Evolutionary conservation across 495 filamentous ascomycete species (phyloP), one percentile per base, ranked within the genome.

Genomic region (Massariosphaeria phaeospora): DNA sequence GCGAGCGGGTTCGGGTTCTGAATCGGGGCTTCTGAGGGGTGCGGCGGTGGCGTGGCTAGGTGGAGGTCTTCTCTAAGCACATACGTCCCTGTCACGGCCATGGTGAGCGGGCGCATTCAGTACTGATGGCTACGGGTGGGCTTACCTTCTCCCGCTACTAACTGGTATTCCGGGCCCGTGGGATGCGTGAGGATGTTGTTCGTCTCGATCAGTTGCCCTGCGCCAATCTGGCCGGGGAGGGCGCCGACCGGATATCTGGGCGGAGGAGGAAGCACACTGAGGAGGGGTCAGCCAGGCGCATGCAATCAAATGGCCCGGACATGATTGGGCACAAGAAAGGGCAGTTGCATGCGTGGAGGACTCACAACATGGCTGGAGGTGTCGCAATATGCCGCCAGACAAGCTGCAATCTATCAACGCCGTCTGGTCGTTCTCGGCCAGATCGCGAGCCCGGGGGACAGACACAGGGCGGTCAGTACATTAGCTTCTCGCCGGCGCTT

Each of bases 61-160:
- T 88, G 86, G 27, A 98, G 75, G 66, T 94, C 86, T 68, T 97
- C 91, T 68, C 84, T 82, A 17, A 97, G 79, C 34, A 83, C 76
- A 64, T 98, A 98, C 41, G 87, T 89, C 60, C 91, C 89, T 94
- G 62, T 57, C 46, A 56, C 71, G 50, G 67, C 45, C 29, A 31
- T 24, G 13, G 34, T 53, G 30, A 57, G 52, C 40, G 34, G 35
- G 21, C 27, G 39, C 18, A 17, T 31, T 15, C 23, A 45, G 29
- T 35, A 52, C 20, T 17, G 21, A 50, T 42, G 41, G 21, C 1
- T 27, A 39, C 15, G 13, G 38, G 51, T 15, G 13, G 15, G 20
- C 38, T n/a, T 71, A 89, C 90, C 93, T 84, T 98, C 93, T 70
- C 93, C 93, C 29, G 89, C 91, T 44, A 94, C 82, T 49, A 98